Evolutionary conservation across 202 grass and related monocot species (phyloP).

Genomic region (Zoysia matrella): DNA sequence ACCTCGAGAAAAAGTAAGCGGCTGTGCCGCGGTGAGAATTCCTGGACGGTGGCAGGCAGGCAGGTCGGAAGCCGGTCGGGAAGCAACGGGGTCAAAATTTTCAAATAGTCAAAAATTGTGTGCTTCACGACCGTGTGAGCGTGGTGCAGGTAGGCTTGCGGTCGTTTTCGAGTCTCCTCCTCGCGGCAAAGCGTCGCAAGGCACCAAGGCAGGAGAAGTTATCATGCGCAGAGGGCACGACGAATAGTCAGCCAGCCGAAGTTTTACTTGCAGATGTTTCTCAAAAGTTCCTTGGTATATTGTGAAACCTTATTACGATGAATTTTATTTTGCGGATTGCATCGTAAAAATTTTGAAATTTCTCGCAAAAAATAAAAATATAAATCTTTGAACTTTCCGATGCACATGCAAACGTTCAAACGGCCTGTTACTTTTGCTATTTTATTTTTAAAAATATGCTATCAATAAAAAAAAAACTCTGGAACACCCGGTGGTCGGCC

Average conservation of each 20-base stretch:
- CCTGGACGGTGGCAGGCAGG: slow-evolving; percentile 12
- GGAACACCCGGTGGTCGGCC: too few relatives aligned
- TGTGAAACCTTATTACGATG: too few relatives aligned
- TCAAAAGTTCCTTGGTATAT: too few relatives aligned
- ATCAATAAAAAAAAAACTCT: too few relatives aligned
- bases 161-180: not conserved
- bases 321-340: too few relatives aligned
- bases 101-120: slow-evolving; percentile 1
- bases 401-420: too few relatives aligned
- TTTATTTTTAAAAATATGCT: too few relatives aligned
- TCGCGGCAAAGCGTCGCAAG: not conserved
- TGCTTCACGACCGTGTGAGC: not conserved
- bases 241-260: not conserved
- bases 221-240: not conserved
- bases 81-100: slow-evolving; percentile 19
- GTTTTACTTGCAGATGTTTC: too few relatives aligned
- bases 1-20: not conserved
- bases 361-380: too few relatives aligned
- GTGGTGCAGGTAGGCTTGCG: not conserved
- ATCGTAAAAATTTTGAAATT: too few relatives aligned
- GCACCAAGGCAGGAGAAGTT: not conserved
- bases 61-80: not conserved
- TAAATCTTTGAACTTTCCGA: too few relatives aligned
- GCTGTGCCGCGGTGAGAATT: slow-evolving; percentile 7
- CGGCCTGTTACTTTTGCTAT: too few relatives aligned